phyloP scores from a whole-genome alignment of 176 grass and related monocot genomes.

The Oropetium thomaeum region DNA sequence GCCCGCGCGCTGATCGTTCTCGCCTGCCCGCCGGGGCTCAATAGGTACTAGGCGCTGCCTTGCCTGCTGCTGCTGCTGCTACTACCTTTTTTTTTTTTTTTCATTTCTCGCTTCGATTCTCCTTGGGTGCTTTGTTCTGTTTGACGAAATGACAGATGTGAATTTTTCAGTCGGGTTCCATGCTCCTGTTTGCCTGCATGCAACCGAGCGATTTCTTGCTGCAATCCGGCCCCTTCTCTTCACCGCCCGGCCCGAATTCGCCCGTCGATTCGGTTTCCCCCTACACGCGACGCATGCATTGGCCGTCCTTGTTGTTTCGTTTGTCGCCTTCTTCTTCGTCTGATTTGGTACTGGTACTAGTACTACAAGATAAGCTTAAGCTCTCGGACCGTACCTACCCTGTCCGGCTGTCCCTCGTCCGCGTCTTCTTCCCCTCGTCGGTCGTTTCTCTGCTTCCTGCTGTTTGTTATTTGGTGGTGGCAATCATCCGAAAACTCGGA shows the following conservation, averaged over 20 bases:
- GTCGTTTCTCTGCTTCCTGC: background rate
- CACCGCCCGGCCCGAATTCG: background rate
- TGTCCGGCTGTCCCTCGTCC: background rate
- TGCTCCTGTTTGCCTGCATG: background rate
- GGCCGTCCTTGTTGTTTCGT: background rate
- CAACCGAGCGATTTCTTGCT: background rate
- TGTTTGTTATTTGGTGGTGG: background rate
- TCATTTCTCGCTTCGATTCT: no score
- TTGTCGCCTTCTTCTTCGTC: background rate
- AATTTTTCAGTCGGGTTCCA: background rate
- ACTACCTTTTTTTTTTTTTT: no score
- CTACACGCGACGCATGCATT: background rate
- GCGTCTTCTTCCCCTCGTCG: conserved; percentile 4
- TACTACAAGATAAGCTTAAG: background rate
- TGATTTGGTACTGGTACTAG: background rate
- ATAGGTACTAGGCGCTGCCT: conserved; percentile 26
- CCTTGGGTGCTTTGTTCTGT: no score
- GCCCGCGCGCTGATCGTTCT: background rate
- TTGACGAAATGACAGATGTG: no score
- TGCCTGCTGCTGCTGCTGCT: background rate
- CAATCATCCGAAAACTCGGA: background rate
- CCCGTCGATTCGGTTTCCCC: background rate
- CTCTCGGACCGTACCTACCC: conserved; percentile 22
- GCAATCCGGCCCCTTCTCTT: no score
- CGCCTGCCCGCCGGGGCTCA: background rate